phyloP scores from a whole-genome alignment of 768 basidiomycete species.

The Pholiota molesta region DNA sequence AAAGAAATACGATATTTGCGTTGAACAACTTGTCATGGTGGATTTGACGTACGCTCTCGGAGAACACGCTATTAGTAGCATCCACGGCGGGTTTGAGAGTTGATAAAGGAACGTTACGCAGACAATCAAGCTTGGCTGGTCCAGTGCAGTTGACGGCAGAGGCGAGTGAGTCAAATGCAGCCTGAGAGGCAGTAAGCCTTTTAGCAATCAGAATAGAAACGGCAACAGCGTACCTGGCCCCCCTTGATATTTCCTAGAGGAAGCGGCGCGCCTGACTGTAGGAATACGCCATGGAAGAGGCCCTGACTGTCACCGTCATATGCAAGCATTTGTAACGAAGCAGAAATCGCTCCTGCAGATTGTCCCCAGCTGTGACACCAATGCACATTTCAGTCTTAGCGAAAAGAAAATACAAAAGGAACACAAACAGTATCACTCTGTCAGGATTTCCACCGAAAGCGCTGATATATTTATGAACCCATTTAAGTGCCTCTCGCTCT shows the following conservation, averaged over 20 bases:
- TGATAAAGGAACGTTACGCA: constrained; percentile 38
- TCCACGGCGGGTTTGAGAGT: constrained; percentile 33
- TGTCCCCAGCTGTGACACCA: constrained; percentile 45
- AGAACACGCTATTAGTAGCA: constrained; percentile 26
- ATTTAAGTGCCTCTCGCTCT: constrained; percentile 59
- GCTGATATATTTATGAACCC: constrained; percentile 64
- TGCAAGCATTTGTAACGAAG: constrained; percentile 43
- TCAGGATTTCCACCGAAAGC: constrained; percentile 64
- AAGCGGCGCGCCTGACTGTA: constrained; percentile 45
- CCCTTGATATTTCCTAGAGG: constrained; percentile 15
- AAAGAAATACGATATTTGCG: background rate
- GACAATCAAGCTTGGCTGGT: constrained; percentile 43
- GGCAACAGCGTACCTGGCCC: constrained; percentile 14
- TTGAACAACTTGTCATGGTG: background rate
- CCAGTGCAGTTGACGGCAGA: constrained; percentile 36
- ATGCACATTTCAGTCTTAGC: background rate
- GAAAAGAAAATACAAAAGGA: background rate
- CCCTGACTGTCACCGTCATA: constrained; percentile 40
- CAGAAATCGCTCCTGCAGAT: constrained; percentile 56
- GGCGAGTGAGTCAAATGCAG: constrained; percentile 37
- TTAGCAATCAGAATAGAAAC: background rate
- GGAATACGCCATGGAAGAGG: constrained; percentile 46
- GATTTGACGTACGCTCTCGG: constrained; percentile 3
- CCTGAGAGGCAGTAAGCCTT: background rate
- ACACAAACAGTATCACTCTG: constrained; percentile 52